A percentile compares a stretch with the other conserved stretches of the same genome.
phyloP scores from a whole-genome alignment of 352 stramenopile genomes.

The Pythium oligandrum region DNA sequence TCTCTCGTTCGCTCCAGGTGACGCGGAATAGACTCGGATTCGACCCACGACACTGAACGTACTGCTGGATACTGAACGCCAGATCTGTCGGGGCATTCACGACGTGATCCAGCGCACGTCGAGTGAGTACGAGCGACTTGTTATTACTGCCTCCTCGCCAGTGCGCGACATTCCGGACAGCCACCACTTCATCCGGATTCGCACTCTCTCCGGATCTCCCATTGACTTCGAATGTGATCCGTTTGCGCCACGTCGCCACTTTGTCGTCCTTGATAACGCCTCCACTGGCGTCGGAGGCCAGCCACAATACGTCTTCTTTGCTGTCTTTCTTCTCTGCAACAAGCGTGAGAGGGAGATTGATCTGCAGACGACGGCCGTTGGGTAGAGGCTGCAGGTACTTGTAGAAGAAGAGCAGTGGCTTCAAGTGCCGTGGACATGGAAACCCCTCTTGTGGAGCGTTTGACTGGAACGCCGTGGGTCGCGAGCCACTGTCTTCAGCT shows the following conservation, averaged over 20 bases:
- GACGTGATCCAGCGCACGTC: conserved; percentile 48
- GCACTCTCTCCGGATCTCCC: conserved; percentile 13
- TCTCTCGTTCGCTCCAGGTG: conserved; percentile 44
- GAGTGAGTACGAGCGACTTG: conserved; percentile 59
- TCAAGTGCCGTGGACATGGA: conserved; percentile 29
- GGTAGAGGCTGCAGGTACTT: conserved; percentile 77
- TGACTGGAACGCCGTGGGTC: too few species aligned
- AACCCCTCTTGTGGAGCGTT: conserved; percentile 12
- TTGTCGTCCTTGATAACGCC: conserved; percentile 48
- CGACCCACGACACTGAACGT: conserved; percentile 59
- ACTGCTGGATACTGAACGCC: conserved; percentile 62
- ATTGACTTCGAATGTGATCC: conserved; percentile 38
- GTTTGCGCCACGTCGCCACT: conserved; percentile 51
- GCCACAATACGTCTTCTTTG: conserved; percentile 52
- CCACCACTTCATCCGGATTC: conserved; percentile 36
- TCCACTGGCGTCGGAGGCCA: conserved; percentile 42
- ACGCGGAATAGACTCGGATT: conserved; percentile 70
- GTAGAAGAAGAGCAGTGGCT: conserved; percentile 76
- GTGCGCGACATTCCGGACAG: conserved; percentile 49
- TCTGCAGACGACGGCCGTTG: conserved; percentile 32
- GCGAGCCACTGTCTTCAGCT: too few species aligned
- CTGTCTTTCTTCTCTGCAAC: conserved; percentile 50
- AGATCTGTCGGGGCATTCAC: conserved; percentile 51
- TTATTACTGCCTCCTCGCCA: conserved; percentile 42
- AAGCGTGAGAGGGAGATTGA: conserved; percentile 60